Percentiles rank a stretch among this genome's conserved stretches.
phyloP scores from a whole-genome alignment of 768 basidiomycete species.

The Pleurotus cornucopiae region DNA sequence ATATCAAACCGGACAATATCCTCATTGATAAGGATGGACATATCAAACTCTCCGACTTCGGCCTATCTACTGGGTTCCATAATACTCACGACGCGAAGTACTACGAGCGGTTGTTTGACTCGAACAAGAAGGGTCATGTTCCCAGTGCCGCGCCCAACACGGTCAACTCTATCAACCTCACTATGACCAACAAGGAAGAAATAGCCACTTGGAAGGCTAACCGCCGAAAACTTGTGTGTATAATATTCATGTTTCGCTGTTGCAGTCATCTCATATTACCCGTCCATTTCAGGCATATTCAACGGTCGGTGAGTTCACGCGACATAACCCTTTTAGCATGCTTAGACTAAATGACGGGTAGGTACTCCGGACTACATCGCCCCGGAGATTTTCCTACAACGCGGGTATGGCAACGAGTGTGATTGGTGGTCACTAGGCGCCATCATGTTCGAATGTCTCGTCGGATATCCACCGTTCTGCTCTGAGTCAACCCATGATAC shows the following conservation, averaged over 20 bases:
- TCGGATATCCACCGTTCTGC: constrained; percentile 97
- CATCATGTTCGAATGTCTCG: constrained; percentile 97
- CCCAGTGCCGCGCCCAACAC: constrained; percentile 60
- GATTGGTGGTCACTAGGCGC: constrained; percentile 99
- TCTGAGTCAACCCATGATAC: constrained; percentile 95
- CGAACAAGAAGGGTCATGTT: constrained; percentile 44
- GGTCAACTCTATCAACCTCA: constrained; percentile 96
- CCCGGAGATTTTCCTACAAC: constrained; percentile 93
- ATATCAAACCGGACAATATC: constrained; percentile 98
- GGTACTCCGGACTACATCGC: constrained; percentile 92
- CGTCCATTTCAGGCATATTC: constrained; percentile 74
- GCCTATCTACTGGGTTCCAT: constrained; percentile 98
- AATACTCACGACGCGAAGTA: constrained; percentile 96
- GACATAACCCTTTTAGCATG: neutral
- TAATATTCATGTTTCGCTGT: neutral
- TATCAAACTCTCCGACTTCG: constrained; percentile 97
- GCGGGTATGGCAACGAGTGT: constrained; percentile 97
- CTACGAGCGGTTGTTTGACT: constrained; percentile 84
- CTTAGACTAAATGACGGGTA: neutral
- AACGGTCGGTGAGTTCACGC: constrained; percentile 61
- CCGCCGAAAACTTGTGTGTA: constrained; percentile 80
- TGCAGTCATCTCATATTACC: constrained; percentile 2
- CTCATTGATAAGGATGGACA: constrained; percentile 89
- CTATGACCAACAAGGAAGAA: constrained; percentile 88
- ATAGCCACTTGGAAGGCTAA: constrained; percentile 99